These are phyloP conservation scores for Aspergillus thermomutatus DNA, from an alignment of 2,329 filamentous ascomycete species.

Conservation along the genomic window DNA sequence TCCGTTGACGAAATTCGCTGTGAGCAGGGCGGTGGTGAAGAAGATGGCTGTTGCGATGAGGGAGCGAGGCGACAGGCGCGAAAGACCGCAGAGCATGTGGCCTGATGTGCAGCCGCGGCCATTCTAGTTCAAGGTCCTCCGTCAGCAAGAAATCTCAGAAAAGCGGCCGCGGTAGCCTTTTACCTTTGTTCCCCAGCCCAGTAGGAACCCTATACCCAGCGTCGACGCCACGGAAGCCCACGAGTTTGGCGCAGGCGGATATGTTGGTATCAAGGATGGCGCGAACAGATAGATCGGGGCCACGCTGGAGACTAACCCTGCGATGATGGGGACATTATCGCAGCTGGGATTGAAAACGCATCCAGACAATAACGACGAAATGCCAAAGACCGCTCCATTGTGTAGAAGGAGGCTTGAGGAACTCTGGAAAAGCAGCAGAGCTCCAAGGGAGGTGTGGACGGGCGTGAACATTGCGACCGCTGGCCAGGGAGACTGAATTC, in stretches of 20 bases:
- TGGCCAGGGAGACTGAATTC: neutral
- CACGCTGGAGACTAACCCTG: conserved; percentile 46
- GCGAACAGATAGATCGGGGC: conserved; percentile 39
- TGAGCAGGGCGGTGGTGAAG: conserved; percentile 44
- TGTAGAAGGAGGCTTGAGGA: conserved; percentile 49
- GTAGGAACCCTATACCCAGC: conserved; percentile 41
- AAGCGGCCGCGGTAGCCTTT: conserved; percentile 1
- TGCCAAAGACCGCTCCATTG: conserved; percentile 51
- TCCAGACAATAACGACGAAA: conserved; percentile 46
- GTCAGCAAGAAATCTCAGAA: neutral
- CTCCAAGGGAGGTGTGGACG: conserved; percentile 49
- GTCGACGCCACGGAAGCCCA: conserved; percentile 37
- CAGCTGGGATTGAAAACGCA: conserved; percentile 38
- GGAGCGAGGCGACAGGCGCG: conserved; percentile 49
- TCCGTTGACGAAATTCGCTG: conserved; percentile 35
- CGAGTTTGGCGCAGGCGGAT: conserved; percentile 36
- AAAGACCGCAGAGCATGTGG: conserved; percentile 54
- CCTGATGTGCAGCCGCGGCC: conserved; percentile 53
- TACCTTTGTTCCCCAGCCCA: conserved; percentile 55
- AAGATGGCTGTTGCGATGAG: conserved; percentile 46
- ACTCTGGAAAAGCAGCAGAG: conserved; percentile 49
- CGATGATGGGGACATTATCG: conserved; percentile 45
- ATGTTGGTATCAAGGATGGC: conserved; percentile 45
- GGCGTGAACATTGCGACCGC: conserved; percentile 49
- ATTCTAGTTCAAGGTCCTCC: conserved; percentile 27